phyloP scores from a whole-genome alignment of 352 stramenopile genomes.

The Pythium biforme region DNA sequence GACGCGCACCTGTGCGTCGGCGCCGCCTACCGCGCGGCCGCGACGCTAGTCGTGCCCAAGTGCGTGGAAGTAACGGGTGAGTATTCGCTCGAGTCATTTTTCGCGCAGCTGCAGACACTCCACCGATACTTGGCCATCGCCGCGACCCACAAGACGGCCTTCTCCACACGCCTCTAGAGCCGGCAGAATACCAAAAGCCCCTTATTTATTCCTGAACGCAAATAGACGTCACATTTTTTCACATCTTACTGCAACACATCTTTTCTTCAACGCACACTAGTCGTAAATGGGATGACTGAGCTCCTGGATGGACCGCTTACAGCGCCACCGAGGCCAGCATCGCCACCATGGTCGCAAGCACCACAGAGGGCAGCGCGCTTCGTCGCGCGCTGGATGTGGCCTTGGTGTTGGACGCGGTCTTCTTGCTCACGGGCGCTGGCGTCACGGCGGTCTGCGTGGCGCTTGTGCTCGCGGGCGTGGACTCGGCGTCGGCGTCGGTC shows the following conservation, averaged over 20 bases:
- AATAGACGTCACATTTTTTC: slow-evolving; percentile 5
- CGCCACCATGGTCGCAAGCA: background rate
- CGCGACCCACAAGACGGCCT: slow-evolving; percentile 35
- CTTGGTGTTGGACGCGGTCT: slow-evolving; percentile 12
- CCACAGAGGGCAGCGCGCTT: background rate
- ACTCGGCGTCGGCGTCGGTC: background rate
- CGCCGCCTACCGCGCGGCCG: slow-evolving; percentile 24
- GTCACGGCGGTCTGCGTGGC: slow-evolving; percentile 1
- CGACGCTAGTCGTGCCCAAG: slow-evolving; percentile 45
- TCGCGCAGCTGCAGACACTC: slow-evolving; percentile 52
- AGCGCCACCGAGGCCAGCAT: background rate
- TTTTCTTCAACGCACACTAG: slow-evolving; percentile 1
- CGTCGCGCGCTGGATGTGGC: background rate
- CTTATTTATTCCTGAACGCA: background rate
- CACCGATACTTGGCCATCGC: slow-evolving; percentile 41
- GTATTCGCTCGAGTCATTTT: slow-evolving; percentile 55
- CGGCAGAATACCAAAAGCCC: background rate
- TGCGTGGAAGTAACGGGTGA: slow-evolving; percentile 12
- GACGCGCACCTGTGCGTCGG: slow-evolving; percentile 35
- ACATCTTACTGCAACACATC: background rate
- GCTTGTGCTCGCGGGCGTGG: background rate
- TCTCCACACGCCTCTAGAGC: slow-evolving; percentile 34
- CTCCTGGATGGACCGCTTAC: background rate
- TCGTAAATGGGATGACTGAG: background rate
- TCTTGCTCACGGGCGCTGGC: slow-evolving; percentile 13